These are phyloP conservation scores for Vanrija pseudolonga DNA, from an alignment of 1,284 basidiomycete species.

Conservation along the genomic window DNA sequence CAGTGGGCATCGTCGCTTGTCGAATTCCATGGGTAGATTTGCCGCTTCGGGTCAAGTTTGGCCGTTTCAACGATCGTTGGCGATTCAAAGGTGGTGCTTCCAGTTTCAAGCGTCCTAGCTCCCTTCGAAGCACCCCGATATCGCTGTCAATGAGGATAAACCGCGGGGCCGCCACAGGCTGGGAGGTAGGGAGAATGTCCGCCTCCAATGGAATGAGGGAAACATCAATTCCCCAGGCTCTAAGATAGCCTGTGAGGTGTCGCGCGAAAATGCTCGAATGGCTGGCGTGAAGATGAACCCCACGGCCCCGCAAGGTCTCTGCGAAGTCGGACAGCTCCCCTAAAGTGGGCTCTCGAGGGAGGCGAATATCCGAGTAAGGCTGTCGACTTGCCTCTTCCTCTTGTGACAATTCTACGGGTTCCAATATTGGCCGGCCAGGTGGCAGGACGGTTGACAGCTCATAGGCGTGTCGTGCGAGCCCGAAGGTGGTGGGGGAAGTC, in stretches of 20 bases:
- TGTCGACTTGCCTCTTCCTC: slow-evolving; percentile 55
- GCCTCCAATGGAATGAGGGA: slow-evolving; percentile 64
- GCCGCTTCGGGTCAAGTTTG: slow-evolving; percentile 57
- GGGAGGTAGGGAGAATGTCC: slow-evolving; percentile 9
- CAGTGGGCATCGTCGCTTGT: slow-evolving; percentile 53
- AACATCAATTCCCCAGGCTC: slow-evolving; percentile 91
- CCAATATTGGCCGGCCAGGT: slow-evolving; percentile 42
- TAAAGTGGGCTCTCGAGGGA: slow-evolving; percentile 67
- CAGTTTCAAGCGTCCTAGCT: slow-evolving; percentile 61
- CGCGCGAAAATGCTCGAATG: slow-evolving; percentile 79
- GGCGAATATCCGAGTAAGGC: slow-evolving; percentile 53
- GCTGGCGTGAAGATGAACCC: slow-evolving; percentile 74
- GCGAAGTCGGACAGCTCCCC: slow-evolving; percentile 72
- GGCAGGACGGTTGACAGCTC: slow-evolving; percentile 47
- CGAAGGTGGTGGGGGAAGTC: slow-evolving; percentile 32
- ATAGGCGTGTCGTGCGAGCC: slow-evolving; percentile 40
- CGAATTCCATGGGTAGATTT: slow-evolving; percentile 50
- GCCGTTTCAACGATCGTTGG: slow-evolving; percentile 7
- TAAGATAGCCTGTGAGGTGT: slow-evolving; percentile 83
- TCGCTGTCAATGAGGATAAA: slow-evolving; percentile 90
- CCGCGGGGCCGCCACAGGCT: slow-evolving; percentile 13
- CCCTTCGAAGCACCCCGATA: slow-evolving; percentile 65
- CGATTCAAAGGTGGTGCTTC: slow-evolving; percentile 52
- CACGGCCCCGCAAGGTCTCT: slow-evolving; percentile 73
- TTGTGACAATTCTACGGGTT: slow-evolving; percentile 42